A percentile compares a stretch with the other conserved stretches of the same genome.
These are phyloP conservation scores for Fraxinus nigra DNA, from an alignment of 305 asterid species.

Conservation along the genomic window DNA sequence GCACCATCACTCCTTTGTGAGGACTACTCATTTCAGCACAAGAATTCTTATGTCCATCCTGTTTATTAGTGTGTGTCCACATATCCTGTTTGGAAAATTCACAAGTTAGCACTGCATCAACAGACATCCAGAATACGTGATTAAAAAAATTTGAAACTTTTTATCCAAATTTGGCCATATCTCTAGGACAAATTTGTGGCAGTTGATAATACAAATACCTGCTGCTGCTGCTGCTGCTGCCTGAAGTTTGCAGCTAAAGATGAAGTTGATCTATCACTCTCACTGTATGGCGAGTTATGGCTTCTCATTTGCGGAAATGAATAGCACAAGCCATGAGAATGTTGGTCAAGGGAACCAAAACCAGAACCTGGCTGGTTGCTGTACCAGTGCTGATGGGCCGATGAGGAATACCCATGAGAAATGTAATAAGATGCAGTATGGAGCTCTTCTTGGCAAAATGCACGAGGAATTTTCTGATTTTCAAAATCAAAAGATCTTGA, in stretches of 20 bases:
- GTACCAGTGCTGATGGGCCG: slow-evolving; percentile 43
- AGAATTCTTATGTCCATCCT: slow-evolving; percentile 34
- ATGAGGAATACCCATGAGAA: slow-evolving; percentile 44
- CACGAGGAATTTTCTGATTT: slow-evolving; percentile 34
- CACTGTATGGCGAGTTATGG: slow-evolving; percentile 35
- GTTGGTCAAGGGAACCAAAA: slow-evolving; percentile 33
- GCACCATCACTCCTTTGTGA: slow-evolving; percentile 23
- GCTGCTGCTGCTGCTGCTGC: slow-evolving; percentile 30
- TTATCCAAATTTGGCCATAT: background rate
- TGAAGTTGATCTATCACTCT: slow-evolving; percentile 34
- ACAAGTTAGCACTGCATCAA: slow-evolving; percentile 1
- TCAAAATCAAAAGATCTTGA: slow-evolving; percentile 38
- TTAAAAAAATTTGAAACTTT: background rate
- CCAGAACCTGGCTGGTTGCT: slow-evolving; percentile 39
- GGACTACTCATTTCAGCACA: slow-evolving; percentile 32
- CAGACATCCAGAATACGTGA: slow-evolving; percentile 11
- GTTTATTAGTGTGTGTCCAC: slow-evolving; percentile 33
- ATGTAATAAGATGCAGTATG: slow-evolving; percentile 46
- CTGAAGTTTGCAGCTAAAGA: slow-evolving; percentile 36
- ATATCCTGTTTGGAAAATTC: slow-evolving; percentile 36
- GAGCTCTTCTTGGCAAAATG: slow-evolving; percentile 51
- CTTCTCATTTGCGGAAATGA: slow-evolving; percentile 38
- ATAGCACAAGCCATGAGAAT: slow-evolving; percentile 36
- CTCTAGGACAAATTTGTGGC: background rate
- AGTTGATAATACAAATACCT: slow-evolving; percentile 34